A percentile compares a stretch with the other conserved stretches of the same genome.
These are phyloP conservation scores for Halophytophthora batemanensis DNA, from an alignment of 352 stramenopile species.

Conservation along the genomic window DNA sequence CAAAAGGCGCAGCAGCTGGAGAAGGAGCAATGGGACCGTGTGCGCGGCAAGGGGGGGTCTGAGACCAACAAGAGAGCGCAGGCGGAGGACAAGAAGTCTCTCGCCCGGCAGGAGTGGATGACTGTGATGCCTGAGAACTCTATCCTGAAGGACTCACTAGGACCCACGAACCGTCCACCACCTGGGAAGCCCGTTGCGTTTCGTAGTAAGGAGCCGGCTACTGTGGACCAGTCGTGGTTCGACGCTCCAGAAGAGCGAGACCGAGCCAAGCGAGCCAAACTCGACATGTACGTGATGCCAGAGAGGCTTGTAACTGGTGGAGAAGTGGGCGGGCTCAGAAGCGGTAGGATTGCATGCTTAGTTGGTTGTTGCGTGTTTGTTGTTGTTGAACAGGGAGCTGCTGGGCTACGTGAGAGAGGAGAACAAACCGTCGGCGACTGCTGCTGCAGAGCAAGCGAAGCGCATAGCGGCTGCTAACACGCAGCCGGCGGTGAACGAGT, in stretches of 20 bases:
- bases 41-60: constrained; percentile 12
- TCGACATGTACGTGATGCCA: constrained; percentile 59
- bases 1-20: constrained; percentile 50
- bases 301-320: not conserved
- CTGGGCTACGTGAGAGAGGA: constrained; percentile 78
- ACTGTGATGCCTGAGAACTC: constrained; percentile 79
- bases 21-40: constrained; percentile 62
- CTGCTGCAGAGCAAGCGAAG: constrained; percentile 12
- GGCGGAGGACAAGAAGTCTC: constrained; percentile 10
- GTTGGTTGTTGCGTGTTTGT: not conserved
- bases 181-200: constrained; percentile 62
- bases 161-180: constrained; percentile 37
- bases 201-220: constrained; percentile 68
- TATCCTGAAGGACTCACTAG: constrained; percentile 73
- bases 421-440: constrained; percentile 36
- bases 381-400: constrained; percentile 44
- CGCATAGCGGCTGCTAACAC: constrained; percentile 4
- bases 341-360: constrained; percentile 5
- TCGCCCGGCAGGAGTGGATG: constrained; percentile 79
- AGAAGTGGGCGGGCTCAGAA: too few species aligned
- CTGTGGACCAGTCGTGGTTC: constrained; percentile 82
- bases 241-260: constrained; percentile 79
- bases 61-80: constrained; percentile 10
- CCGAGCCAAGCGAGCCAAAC: constrained; percentile 69
- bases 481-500: constrained; percentile 47